phyloP scores from a whole-genome alignment of 164 flowering plant genomes.

The Aristolochia fimbriata region DNA sequence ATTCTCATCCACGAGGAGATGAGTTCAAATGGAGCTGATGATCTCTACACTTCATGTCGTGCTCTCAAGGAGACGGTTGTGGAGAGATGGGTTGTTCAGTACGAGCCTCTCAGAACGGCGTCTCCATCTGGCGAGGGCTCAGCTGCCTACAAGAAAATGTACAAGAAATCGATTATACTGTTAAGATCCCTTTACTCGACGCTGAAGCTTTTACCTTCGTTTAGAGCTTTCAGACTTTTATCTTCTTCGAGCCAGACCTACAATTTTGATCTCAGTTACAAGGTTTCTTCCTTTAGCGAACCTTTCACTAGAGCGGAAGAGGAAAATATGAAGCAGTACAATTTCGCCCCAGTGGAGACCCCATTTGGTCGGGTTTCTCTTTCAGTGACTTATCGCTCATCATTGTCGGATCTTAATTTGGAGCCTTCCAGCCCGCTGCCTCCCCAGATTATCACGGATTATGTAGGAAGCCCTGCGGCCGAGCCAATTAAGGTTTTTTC shows the following conservation, averaged over 20 bases:
- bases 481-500: slow-evolving; percentile 67
- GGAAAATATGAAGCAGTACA: slow-evolving; percentile 41
- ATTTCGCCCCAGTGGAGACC: slow-evolving; percentile 70
- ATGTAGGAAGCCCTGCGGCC: slow-evolving; percentile 85
- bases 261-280: slow-evolving; percentile 63
- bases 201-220: slow-evolving; percentile 74
- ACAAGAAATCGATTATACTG: slow-evolving; percentile 69
- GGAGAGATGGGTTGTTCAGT: slow-evolving; percentile 86
- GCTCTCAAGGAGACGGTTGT: slow-evolving; percentile 48
- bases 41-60: slow-evolving; percentile 11
- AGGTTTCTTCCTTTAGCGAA: slow-evolving; percentile 64
- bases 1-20: slow-evolving; percentile 52
- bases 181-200: slow-evolving; percentile 61
- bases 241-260: slow-evolving; percentile 36
- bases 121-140: slow-evolving; percentile 31
- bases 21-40: slow-evolving; percentile 12
- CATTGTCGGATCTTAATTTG: slow-evolving; percentile 59
- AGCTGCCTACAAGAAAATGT: slow-evolving; percentile 42
- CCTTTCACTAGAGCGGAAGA: slow-evolving; percentile 61
- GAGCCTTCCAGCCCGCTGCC: slow-evolving; percentile 38
- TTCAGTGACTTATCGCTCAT: slow-evolving; percentile 54
- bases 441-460: slow-evolving; percentile 66
- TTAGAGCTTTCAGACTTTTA: slow-evolving; percentile 51
- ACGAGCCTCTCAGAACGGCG: slow-evolving; percentile 32
- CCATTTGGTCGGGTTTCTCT: slow-evolving; percentile 54